Conservation (phyloP, 805 yeast species). For the Candida wancherniae region DNA sequence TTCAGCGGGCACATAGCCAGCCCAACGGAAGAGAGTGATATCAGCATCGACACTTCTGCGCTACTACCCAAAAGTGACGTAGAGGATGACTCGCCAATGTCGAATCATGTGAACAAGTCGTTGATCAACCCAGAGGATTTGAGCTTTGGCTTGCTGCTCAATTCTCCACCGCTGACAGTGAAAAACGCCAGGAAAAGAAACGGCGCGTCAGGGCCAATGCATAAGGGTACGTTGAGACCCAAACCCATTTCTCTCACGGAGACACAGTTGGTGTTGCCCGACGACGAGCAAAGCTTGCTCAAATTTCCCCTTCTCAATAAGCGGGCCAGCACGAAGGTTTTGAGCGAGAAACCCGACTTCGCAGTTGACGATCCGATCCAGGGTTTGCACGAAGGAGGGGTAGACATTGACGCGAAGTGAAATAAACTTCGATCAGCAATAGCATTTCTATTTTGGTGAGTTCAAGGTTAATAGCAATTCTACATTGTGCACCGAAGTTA, state of each 20-base stretch:
- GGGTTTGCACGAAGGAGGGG: no score
- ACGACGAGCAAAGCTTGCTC: no score
- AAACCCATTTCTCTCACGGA: not conserved
- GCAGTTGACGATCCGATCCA: not conserved
- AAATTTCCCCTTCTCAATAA: slow-evolving; percentile 32
- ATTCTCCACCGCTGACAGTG: slow-evolving; percentile 26
- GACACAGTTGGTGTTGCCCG: no score
- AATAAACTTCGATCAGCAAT: no score
- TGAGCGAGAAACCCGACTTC: slow-evolving; percentile 1
- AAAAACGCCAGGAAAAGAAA: slow-evolving; percentile 1
- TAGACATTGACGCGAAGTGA: no score
- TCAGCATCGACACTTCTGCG: slow-evolving; percentile 27
- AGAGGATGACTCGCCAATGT: slow-evolving; percentile 28
- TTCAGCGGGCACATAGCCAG: not conserved
- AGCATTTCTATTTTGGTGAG: no score
- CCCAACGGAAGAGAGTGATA: slow-evolving; percentile 25
- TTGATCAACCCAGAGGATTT: slow-evolving; percentile 26
- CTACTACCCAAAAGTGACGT: slow-evolving; percentile 19
- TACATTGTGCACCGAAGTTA: no score
- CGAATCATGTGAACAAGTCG: slow-evolving; percentile 21
- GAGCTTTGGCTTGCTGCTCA: slow-evolving; percentile 24
- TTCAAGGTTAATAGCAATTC: no score
- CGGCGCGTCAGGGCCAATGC: slow-evolving; percentile 2
- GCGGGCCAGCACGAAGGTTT: slow-evolving; percentile 26
- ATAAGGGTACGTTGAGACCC: no score